Evolutionary conservation across 805 yeast genomes (phyloP).

Genomic region (Candida schatavii): DNA sequence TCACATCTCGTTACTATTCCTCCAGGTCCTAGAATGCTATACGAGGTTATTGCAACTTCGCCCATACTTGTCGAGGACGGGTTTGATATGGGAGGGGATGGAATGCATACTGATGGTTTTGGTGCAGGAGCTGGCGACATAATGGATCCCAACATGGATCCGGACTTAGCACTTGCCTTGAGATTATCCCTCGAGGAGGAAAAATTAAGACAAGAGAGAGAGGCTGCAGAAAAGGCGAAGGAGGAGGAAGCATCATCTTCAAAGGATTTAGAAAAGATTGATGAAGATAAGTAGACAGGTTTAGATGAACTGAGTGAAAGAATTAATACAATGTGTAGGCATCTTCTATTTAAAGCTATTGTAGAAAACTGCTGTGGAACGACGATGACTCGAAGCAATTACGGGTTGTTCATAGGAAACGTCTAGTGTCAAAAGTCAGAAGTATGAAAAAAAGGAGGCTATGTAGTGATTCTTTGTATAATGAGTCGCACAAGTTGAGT

Average conservation of each 20-base stretch:
- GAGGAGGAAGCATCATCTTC: slow-evolving; percentile 11
- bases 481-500: too few relatives aligned
- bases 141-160: slow-evolving; percentile 87
- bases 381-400: too few relatives aligned
- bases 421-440: too few relatives aligned
- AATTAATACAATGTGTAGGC: too few relatives aligned
- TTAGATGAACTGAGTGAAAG: background rate
- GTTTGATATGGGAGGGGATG: slow-evolving; percentile 45
- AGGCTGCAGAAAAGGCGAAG: slow-evolving; percentile 38
- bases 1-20: slow-evolving; percentile 84
- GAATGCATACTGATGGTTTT: slow-evolving; percentile 41
- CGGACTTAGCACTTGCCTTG: slow-evolving; percentile 93
- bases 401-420: too few relatives aligned
- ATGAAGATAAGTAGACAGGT: slow-evolving; percentile 17
- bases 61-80: slow-evolving; percentile 71
- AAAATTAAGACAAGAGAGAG: slow-evolving; percentile 84
- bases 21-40: slow-evolving; percentile 81
- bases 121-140: slow-evolving; percentile 40
- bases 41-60: slow-evolving; percentile 76
- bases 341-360: too few relatives aligned
- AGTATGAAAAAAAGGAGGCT: too few relatives aligned
- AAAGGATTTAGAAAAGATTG: slow-evolving; percentile 30
- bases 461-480: too few relatives aligned
- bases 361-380: too few relatives aligned
- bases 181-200: slow-evolving; percentile 95